Evolutionary conservation across 148 eudicot species (phyloP).

Genomic region (Drosera capensis): DNA sequence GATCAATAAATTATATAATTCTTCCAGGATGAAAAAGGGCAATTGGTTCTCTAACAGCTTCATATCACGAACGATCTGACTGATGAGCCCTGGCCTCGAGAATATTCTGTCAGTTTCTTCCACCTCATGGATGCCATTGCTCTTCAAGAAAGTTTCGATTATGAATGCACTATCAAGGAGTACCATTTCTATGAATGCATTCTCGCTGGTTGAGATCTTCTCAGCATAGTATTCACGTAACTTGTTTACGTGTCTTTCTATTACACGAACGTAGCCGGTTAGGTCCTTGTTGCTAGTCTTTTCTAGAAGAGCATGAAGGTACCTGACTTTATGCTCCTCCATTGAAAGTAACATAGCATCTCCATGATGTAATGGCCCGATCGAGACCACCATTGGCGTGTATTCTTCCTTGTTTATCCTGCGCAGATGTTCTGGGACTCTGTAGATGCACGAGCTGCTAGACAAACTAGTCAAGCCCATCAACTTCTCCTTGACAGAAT

Average conservation of each 20-base stretch:
- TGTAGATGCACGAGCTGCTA: conserved; percentile 7
- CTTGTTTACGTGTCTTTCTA: background rate
- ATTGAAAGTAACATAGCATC: conserved; percentile 7
- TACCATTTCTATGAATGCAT: conserved; percentile 9
- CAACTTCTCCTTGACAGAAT: background rate
- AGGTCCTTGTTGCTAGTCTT: background rate
- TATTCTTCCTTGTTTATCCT: conserved; percentile 8
- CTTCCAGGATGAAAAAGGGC: conserved; percentile 10
- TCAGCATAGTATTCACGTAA: conserved; percentile 5
- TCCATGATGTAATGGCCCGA: conserved; percentile 11
- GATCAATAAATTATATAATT: conserved; percentile 8
- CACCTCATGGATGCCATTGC: background rate
- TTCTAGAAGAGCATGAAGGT: conserved; percentile 2
- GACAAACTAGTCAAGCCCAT: background rate
- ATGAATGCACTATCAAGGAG: conserved; percentile 10
- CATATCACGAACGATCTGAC: conserved; percentile 4
- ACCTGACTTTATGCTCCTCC: conserved; percentile 12
- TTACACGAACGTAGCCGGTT: background rate
- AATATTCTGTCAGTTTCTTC: background rate
- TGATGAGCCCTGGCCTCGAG: background rate
- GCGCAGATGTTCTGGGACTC: conserved; percentile 10
- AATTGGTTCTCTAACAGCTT: conserved; percentile 14
- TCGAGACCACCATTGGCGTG: conserved; percentile 8
- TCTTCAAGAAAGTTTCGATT: conserved; percentile 4
- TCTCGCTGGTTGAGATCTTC: background rate